Evolutionary conservation across 2,329 filamentous ascomycete species (phyloP), one percentile per base, ranked within the genome.

Genomic region (Pleomassaria siparia): DNA sequence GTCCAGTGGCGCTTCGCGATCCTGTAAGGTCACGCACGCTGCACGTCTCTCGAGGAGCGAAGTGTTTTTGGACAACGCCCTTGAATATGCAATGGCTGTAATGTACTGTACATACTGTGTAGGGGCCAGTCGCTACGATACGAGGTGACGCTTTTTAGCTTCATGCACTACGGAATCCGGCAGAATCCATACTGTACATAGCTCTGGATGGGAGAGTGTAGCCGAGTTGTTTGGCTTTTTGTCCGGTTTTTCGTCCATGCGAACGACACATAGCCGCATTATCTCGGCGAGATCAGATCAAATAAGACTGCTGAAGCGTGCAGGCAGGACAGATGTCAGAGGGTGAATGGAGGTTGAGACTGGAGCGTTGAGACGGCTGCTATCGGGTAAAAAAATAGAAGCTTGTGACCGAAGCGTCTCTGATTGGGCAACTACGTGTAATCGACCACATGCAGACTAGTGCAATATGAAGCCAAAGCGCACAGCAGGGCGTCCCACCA

Each of bases 91-190:
- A 18, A 4, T 28, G 42, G 35, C 13, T 21, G 30, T 26, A 36
- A 32, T 24, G 43, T 39, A 22, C 29, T 22, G 39, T 33, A 37
- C 29, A 43, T n/a, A 33, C n/a, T n/a, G n/a, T n/a, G n/a, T n/a
- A n/a, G n/a, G n/a, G n/a, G n/a, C 37, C 39, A 44, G 50, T 44
- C 43, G 49, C 50, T 41, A 41, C 52, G 54, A 51, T 47, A 50
- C 50, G 53, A 49, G 47, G 18, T 44, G 32, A 21, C 37, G 30
- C 4, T 8, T 43, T 35, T 30, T 43, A 40, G 41, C 35, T 22
- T 43, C 37, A 47, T 50, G 47, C 47, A 40, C 42, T 16, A 33
- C 40, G 36, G 46, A 18, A 67, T 42, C 18, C 47, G 45, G n/a
- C n/a, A n/a, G n/a, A n/a, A n/a, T n/a, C n/a, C n/a, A n/a, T n/a